Conservation (phyloP, 1,284 basidiomycete genomes). For the Microbotryum scabiosae region DNA sequence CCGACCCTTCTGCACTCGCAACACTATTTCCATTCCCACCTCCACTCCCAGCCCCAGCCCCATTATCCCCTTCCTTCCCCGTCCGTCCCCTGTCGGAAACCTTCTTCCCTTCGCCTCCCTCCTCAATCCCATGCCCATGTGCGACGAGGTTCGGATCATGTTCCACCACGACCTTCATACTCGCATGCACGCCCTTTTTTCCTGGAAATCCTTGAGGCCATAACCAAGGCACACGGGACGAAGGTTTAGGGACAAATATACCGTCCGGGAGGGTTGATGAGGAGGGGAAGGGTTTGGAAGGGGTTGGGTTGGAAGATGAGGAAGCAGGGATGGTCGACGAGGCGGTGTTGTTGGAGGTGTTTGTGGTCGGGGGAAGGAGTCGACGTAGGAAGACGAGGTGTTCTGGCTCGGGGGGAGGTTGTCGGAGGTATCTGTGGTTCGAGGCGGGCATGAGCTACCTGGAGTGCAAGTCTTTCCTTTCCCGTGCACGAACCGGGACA, state of each 20-base stretch:
- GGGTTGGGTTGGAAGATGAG: too few species aligned
- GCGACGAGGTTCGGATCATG: background rate
- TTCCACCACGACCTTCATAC: background rate
- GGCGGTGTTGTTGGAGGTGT: too few species aligned
- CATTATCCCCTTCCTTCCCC: background rate
- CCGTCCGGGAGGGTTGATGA: background rate
- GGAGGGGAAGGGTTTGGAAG: background rate
- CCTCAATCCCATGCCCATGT: background rate
- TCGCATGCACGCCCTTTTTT: background rate
- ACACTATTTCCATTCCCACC: background rate
- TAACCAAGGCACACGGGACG: background rate
- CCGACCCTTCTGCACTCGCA: background rate
- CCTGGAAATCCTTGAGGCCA: background rate
- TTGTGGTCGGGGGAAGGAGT: background rate
- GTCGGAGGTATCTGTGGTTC: slow-evolving; percentile 1
- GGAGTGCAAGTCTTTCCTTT: too few species aligned
- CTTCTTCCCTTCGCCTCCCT: background rate
- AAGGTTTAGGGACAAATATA: background rate
- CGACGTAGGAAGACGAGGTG: slow-evolving; percentile 5
- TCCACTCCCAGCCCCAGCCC: background rate
- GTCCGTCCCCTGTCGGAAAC: slow-evolving; percentile 9
- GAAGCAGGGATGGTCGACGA: too few species aligned
- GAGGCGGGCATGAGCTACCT: background rate
- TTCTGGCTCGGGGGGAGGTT: slow-evolving; percentile 7
- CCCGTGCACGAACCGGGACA: background rate